Evolutionary conservation across 441 rosid genomes (phyloP).

Genomic region (Erodium chrysanthum): DNA sequence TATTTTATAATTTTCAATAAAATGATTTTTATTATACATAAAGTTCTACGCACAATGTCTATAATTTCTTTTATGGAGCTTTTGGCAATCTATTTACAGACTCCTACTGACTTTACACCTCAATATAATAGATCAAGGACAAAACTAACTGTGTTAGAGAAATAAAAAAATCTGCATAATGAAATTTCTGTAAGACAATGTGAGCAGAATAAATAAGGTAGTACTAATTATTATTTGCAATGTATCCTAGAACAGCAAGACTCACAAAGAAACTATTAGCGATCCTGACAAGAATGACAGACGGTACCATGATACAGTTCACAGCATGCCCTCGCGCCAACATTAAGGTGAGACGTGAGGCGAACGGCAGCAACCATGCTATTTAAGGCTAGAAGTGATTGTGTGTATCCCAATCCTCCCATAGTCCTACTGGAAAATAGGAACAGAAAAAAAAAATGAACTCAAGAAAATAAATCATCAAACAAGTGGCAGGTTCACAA

Average conservation of each 20-base stretch:
- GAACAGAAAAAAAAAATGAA: background rate
- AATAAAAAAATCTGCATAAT: background rate
- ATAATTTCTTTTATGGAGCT: background rate
- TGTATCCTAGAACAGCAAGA: conserved; percentile 47
- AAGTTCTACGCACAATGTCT: background rate
- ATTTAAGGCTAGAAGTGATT: conserved; percentile 60
- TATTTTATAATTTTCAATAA: background rate
- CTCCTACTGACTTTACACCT: background rate
- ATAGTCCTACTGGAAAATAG: conserved; percentile 35
- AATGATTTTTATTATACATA: background rate
- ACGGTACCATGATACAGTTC: conserved; percentile 97
- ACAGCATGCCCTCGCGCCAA: conserved; percentile 65
- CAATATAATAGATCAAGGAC: background rate
- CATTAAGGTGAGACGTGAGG: conserved; percentile 57
- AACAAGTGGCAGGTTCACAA: background rate
- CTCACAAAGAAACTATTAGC: conserved; percentile 88
- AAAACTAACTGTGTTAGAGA: too few species aligned
- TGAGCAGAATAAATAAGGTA: background rate
- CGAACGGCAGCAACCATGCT: conserved; percentile 32
- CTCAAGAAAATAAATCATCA: background rate
- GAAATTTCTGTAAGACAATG: background rate
- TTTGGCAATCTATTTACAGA: background rate
- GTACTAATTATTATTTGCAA: conserved; percentile 3
- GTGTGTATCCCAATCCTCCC: conserved; percentile 63
- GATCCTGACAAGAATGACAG: conserved; percentile 85